Evolutionary conservation across 768 basidiomycete species (phyloP), one percentile per base, ranked within the genome.

Genomic region (Leccinum pellstonianum): DNA sequence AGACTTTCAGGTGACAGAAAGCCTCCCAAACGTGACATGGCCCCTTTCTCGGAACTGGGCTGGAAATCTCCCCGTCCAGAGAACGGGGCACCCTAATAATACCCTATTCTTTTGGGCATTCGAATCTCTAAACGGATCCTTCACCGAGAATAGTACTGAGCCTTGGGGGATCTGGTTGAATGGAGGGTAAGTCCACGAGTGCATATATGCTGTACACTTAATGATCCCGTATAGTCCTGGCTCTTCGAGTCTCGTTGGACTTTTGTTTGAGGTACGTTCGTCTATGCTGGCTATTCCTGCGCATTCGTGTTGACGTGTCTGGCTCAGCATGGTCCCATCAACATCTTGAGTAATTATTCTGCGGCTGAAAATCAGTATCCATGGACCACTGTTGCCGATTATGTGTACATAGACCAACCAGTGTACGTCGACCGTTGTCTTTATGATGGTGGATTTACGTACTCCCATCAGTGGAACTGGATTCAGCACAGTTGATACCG

Each of bases 151-250:
- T 35, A 66, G 67, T 19, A 64, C 60, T 9, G 79, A 84, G 21
- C 87, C 88, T 9, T 89, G 88, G 88, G 81, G 80, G 8, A 83
- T 90, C 38, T 90, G 86, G 86, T 72, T 89, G 15, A 87, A 87
- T 62, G 88, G 87, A 71, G 86, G 86, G 84, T 85, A 64, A 51
- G 82, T 62, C 10, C 21, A 19, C 12, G 25, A 4, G 17, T 46
- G 5, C 12, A 37, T 21, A 29, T 21, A 29, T n/a, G 4, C 9
- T n/a, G 11, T 51, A 9, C 4, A n/a, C 10, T 52, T 57, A 10
- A 59, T 15, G 10, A 12, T 31, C 38, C 14, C 55, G 35, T 17
- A 2, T 57, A 79, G 87, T 21, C 87, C 87, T 4, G 88, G 88
- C 9, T 83, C 83, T 2, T 89, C 88, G 6, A 86, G 87, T 68